Conservation (phyloP, 306 rosid species). For the Cucumis melo region DNA sequence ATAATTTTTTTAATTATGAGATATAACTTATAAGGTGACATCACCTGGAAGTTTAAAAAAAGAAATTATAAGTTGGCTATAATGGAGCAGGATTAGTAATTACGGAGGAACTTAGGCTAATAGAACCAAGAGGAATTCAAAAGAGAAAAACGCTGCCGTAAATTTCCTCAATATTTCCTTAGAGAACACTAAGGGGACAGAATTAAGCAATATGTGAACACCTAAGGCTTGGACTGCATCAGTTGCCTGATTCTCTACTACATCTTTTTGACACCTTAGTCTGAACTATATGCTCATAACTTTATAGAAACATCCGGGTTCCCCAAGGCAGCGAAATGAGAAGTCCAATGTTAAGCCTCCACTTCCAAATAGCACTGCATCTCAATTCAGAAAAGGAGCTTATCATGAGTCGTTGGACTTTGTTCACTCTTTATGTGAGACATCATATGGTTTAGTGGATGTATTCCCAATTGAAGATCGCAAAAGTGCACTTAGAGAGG, state of each 20-base stretch:
- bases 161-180: background rate
- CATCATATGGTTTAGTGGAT: slow-evolving; percentile 91
- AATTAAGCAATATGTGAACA: background rate
- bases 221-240: background rate
- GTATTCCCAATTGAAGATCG: slow-evolving; percentile 97
- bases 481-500: slow-evolving; percentile 91
- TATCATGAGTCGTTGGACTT: slow-evolving; percentile 82
- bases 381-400: slow-evolving; percentile 84
- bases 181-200: background rate
- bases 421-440: slow-evolving; percentile 88
- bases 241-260: background rate
- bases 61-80: background rate
- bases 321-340: slow-evolving; percentile 58
- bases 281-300: background rate
- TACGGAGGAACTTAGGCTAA: background rate
- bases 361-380: slow-evolving; percentile 41
- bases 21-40: background rate
- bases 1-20: background rate
- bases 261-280: background rate
- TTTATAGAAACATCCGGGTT: slow-evolving; percentile 61
- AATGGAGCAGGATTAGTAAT: background rate
- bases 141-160: background rate
- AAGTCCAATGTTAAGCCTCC: slow-evolving; percentile 72
- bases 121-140: background rate
- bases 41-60: background rate